Evolutionary conservation across 2,329 filamentous ascomycete species (phyloP), one percentile per base, ranked within the genome.

Genomic region (Neofusicoccum parvum): DNA sequence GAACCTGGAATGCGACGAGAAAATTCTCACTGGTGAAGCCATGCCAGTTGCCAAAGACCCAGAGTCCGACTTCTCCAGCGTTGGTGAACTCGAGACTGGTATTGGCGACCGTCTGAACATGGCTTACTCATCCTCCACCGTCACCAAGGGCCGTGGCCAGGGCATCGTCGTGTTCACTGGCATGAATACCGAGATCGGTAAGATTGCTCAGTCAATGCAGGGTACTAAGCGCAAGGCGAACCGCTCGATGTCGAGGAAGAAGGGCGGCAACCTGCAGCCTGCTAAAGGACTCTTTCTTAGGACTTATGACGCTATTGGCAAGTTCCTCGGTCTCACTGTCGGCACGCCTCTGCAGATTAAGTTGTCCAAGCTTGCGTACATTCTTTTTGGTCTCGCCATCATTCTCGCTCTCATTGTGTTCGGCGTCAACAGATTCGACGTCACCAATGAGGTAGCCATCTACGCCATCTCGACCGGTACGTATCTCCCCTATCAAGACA

Each of bases 1-100:
- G 78, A 93, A 94, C 75, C 80, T 92, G 67, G 90, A 89, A 59
- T 90, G 89, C 69, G 91, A 96, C 67, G 90, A 92, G 76, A 88
- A 90, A 10, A 83, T 90, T 66, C 84, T 92, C 46, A 92, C 90
- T 14, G 90, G 90, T 67, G 90, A 92, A 79, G 90, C 90, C 41
- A 77, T 90, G 7, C 87, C 90, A 66, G 88, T 90, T 62, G 86
- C 81, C 89, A 92, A 79, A 82, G 86, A 71, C 79, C 86, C 77
- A n/a, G 65, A 68, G 15, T 82, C 86, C 36, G 80, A 78, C 66
- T 81, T 82, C 59, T 87, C 87, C 68, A 75, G 79, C 20, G 69
- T 73, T 17, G 82, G 85, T 10, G 84, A 85, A 23, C 84, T 87
- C 1, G 83, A 88, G 17, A 64, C 59, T 17, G 65, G 65, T 20